Evolutionary conservation across 306 rosid species (phyloP), one percentile per base, ranked within the genome.

Genomic region (Cucumis cinereus): DNA sequence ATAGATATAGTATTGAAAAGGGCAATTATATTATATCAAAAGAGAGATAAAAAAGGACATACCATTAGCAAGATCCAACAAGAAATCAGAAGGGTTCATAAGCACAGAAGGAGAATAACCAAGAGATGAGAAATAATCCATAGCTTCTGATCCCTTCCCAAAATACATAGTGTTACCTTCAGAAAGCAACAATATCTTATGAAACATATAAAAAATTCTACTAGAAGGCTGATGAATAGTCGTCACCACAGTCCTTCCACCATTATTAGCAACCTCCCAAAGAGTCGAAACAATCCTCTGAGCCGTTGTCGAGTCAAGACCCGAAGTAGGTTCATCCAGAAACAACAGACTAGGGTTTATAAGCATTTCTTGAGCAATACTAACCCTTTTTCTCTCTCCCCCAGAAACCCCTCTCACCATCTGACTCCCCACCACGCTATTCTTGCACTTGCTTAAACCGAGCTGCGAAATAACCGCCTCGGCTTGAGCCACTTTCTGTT

Each of bases 201-300:
- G 88, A 67, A 92, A 90, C 91, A 87, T 69, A 47, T 92, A 87
- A 24, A 84, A 92, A 13, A 92, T 52, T 60, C 90, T 79, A 36
- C 93, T 89, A 2, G 98, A 92, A 76, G 98, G 98, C 73, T 92
- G 98, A 72, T 92, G 98, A 24, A 92, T 92, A 0, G 96, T 90
- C 96, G 87, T 90, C 26, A 86, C 88, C 45, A 92, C 22, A 3
- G 98, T 90, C 61, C 90, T 87, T 6, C 89, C 93, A 1, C 91
- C 66, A 3, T 6, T 89, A 7, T 66, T 55, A 20, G 96, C 91
- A 15, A 92, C 72, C 15, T 90, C 91, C 86, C 81, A 84, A 70
- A 90, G 53, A 22, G 88, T 87, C 6, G 92, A 90, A 8, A 92
- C 90, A 72, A 87, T 90, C 23, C 83, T 80, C 20, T 90, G 96